Evolutionary conservation across 495 filamentous ascomycete genomes (phyloP), one percentile per base, ranked within the genome.

Genomic region (Haplographium delicatum): DNA sequence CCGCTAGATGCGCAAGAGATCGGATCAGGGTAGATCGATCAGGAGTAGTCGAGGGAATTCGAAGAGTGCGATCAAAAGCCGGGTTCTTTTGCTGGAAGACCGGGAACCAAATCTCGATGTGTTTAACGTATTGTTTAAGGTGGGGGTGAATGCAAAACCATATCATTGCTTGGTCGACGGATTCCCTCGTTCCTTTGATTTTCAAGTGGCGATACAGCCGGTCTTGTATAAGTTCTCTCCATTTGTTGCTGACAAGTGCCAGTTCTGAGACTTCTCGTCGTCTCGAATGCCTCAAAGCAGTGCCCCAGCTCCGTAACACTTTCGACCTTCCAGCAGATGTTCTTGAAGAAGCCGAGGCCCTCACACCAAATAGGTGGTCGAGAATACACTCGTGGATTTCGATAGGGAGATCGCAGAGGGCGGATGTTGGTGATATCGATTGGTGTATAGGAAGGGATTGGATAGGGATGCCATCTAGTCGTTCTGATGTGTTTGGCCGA

Each of bases 51-150:
- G 70, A 65, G n/a, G 66, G 61, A 5, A 63, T 59, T 24, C 86
- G 80, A 7, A 58, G 48, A 2, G 55, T 53, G 2, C 53, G 47
- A 33, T 58, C 55, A 35, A 56, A 56, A 4, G 59, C 44, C 7
- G 41, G 47, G 20, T 35, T 55, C 43, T 56, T 58, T 26, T 62
- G 54, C 25, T 62, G 55, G 26, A 58, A 62, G 3, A 62, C 59
- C 5, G 85, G 85, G 40, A 88, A 80, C 79, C 84, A 86, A 15
- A 86, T 71, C 59, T 89, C 83, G 47, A 86, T 72, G 60, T 88
- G 83, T 42, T 82, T 81, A 47, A 88, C 80, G 44, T 85, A 79
- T 3, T 63, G 47, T 25, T 73, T 68, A 3, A 89, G 71, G 54
- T 85, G 79, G 18, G 75, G 70, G 43, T 83, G 72, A 11, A 60